Evolutionary conservation across 2,329 filamentous ascomycete species (phyloP).

Genomic region (Colletotrichum sp.): DNA sequence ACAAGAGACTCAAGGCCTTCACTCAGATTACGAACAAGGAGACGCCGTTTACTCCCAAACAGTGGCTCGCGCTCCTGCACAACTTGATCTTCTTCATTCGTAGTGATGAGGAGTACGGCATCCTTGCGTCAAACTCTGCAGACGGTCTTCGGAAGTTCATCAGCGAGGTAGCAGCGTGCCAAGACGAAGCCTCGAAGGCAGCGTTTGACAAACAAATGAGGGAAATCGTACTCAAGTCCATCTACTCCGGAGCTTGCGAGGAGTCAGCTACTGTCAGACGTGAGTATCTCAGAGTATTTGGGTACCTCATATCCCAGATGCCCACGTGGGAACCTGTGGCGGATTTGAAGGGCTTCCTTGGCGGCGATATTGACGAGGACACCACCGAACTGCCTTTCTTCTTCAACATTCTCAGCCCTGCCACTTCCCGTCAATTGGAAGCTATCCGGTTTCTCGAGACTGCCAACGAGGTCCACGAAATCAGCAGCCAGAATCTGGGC

Average conservation of each 20-base stretch:
- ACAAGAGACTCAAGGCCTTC: conserved; percentile 80
- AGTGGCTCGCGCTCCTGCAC: conserved; percentile 88
- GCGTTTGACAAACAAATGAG: conserved; percentile 65
- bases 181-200: conserved; percentile 43
- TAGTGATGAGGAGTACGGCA: conserved; percentile 86
- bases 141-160: conserved; percentile 82
- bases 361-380: conserved; percentile 65
- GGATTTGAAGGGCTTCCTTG: conserved; percentile 75
- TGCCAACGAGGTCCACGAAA: conserved; percentile 66
- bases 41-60: conserved; percentile 64
- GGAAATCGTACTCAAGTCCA: conserved; percentile 72
- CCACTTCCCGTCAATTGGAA: conserved; percentile 83
- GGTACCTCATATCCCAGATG: conserved; percentile 76
- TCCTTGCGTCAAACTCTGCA: conserved; percentile 80
- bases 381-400: conserved; percentile 77
- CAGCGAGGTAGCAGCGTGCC: conserved; percentile 59
- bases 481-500: conserved; percentile 80
- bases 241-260: conserved; percentile 79
- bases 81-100: conserved; percentile 90
- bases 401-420: conserved; percentile 88
- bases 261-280: conserved; percentile 82
- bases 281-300: conserved; percentile 82
- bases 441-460: conserved; percentile 79
- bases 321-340: conserved; percentile 72
- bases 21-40: conserved; percentile 71